Evolutionary conservation across 2,329 filamentous ascomycete species (phyloP).

Genomic region (Aspergillus sp.): DNA sequence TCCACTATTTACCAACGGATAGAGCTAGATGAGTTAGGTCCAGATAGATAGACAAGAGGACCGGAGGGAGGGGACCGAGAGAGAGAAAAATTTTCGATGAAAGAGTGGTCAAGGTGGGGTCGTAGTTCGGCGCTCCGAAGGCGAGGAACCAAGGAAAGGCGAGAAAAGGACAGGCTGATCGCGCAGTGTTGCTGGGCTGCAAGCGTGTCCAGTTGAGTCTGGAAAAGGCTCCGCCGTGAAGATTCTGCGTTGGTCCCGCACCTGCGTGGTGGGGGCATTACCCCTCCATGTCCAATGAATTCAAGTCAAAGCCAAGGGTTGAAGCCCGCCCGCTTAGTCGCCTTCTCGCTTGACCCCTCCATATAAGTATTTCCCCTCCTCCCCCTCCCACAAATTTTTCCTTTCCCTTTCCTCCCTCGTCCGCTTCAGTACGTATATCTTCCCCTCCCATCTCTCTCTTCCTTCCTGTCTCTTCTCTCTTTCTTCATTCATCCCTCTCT

Average conservation of each 20-base stretch:
- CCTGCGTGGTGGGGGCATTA: constrained; percentile 27
- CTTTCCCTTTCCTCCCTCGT: constrained; percentile 39
- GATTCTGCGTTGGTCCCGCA: constrained; percentile 36
- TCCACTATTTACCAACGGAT: constrained; percentile 16
- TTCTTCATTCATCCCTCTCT: constrained; percentile 25
- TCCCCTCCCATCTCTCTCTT: constrained; percentile 18
- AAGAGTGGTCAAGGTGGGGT: constrained; percentile 22
- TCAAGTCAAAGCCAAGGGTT: constrained; percentile 31
- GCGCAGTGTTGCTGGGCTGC: constrained; percentile 10
- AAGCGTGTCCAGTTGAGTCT: constrained; percentile 13
- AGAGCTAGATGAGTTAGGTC: constrained; percentile 14
- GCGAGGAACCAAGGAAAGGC: constrained; percentile 31
- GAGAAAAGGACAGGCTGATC: constrained; percentile 2
- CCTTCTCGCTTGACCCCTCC: constrained; percentile 47
- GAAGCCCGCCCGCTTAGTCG: constrained; percentile 39
- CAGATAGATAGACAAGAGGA: constrained; percentile 14
- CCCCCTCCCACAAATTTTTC: constrained; percentile 44
- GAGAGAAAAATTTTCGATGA: constrained; percentile 26
- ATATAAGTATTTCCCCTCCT: constrained; percentile 51
- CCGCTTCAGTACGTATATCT: constrained; percentile 51
- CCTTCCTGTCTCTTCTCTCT: constrained; percentile 22
- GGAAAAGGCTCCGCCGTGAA: constrained; percentile 29
- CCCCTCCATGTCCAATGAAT: constrained; percentile 34
- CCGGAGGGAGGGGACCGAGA: constrained; percentile 2
- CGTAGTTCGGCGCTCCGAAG: constrained; percentile 20